Percentiles rank a stretch among this genome's conserved stretches.
These are phyloP conservation scores for Pseudozyma pruni DNA, from an alignment of 1,284 basidiomycete species.

Conservation along the genomic window DNA sequence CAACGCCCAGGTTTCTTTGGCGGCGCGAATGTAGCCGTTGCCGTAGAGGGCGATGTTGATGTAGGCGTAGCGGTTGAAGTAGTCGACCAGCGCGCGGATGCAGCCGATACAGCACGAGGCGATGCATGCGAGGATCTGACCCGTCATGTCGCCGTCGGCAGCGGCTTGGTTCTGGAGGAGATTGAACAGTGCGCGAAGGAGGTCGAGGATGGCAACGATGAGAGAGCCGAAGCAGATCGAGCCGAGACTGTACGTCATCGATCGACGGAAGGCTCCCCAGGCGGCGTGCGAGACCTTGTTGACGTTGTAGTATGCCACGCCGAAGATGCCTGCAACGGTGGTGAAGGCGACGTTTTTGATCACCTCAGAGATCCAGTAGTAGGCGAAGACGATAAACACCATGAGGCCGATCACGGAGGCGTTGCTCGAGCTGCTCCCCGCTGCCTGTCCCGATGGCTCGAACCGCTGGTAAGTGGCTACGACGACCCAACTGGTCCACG, in stretches of 20 bases:
- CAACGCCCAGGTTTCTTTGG: slow-evolving; percentile 88
- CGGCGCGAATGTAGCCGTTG: slow-evolving; percentile 84
- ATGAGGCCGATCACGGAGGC: slow-evolving; percentile 58
- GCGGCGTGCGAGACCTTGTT: slow-evolving; percentile 75
- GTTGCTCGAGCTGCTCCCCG: slow-evolving; percentile 42
- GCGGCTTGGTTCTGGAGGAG: slow-evolving; percentile 77
- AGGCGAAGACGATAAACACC: slow-evolving; percentile 57
- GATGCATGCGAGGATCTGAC: slow-evolving; percentile 79
- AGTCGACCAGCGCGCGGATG: slow-evolving; percentile 71
- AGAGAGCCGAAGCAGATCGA: slow-evolving; percentile 89
- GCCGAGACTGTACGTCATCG: slow-evolving; percentile 85
- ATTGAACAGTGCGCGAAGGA: slow-evolving; percentile 77
- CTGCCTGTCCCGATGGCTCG: slow-evolving; percentile 41
- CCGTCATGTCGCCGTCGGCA: slow-evolving; percentile 79
- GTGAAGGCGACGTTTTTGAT: slow-evolving; percentile 64
- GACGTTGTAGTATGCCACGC: slow-evolving; percentile 57
- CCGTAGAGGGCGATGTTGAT: slow-evolving; percentile 88
- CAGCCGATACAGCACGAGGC: slow-evolving; percentile 76
- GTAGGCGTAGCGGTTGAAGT: slow-evolving; percentile 71
- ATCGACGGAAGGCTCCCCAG: slow-evolving; percentile 76
- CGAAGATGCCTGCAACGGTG: slow-evolving; percentile 60
- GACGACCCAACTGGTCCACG: slow-evolving; percentile 59
- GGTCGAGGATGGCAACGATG: slow-evolving; percentile 85
- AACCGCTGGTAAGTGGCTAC: slow-evolving; percentile 61
- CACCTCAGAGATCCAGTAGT: slow-evolving; percentile 58